Conservation (phyloP, 345 rosid genomes). For the Euphorbia tirucalli region DNA sequence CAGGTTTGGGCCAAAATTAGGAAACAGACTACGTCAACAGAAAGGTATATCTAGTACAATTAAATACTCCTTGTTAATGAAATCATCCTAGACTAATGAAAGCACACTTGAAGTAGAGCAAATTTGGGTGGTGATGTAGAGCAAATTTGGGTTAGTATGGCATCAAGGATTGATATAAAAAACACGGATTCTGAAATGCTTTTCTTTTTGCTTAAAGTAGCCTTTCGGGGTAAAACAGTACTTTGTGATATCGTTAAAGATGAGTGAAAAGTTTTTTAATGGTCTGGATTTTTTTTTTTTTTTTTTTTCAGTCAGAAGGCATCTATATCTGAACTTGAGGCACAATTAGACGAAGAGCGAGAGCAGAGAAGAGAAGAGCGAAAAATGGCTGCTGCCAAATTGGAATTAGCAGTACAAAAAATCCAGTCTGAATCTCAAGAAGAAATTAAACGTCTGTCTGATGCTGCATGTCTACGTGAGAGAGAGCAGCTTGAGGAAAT, state of each 20-base stretch:
- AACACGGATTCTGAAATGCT: neutral
- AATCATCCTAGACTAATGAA: neutral
- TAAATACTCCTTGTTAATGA: neutral
- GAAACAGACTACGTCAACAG: neutral
- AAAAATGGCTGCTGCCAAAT: constrained; percentile 62
- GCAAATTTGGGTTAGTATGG: neutral
- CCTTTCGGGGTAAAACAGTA: neutral
- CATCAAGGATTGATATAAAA: neutral
- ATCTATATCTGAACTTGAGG: constrained; percentile 70
- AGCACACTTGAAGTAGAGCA: neutral
- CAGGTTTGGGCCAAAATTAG: neutral
- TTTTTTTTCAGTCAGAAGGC: constrained; percentile 72
- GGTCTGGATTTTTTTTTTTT: constrained; percentile 21
- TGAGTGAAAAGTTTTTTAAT: constrained; percentile 1
- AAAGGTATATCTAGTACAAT: neutral
- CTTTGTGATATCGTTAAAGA: neutral
- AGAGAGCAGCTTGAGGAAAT: constrained; percentile 77
- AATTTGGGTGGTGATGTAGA: too few species aligned
- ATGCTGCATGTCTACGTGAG: constrained; percentile 61
- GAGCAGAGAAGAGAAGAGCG: constrained; percentile 82
- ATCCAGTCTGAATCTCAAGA: constrained; percentile 74
- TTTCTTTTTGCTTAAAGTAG: neutral
- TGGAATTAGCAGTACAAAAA: constrained; percentile 74
- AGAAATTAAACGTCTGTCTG: constrained; percentile 60
- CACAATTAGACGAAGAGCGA: constrained; percentile 73